Evolutionary conservation across 2,329 filamentous ascomycete genomes (phyloP).

Genomic region (Colletotrichum destructivum): DNA sequence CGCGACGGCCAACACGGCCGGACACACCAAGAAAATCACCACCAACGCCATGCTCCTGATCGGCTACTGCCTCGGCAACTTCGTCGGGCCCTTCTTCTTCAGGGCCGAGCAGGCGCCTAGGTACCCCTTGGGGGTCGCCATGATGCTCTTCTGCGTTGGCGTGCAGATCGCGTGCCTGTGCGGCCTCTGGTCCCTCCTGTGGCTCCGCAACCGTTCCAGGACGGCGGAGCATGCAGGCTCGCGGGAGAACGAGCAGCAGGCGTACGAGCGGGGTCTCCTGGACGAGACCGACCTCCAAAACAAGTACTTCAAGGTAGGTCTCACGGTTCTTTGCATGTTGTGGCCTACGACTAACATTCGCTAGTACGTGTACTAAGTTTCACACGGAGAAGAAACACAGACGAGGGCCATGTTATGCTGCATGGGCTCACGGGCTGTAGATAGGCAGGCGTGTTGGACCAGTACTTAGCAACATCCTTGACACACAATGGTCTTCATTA

Average conservation of each 20-base stretch:
- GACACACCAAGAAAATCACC: slow-evolving; percentile 76
- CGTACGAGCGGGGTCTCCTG: slow-evolving; percentile 25
- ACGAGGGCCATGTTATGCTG: not conserved
- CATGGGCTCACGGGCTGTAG: not conserved
- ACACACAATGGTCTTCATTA: too few species aligned
- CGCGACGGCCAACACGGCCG: slow-evolving; percentile 78
- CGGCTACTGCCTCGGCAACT: slow-evolving; percentile 65
- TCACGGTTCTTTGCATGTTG: not conserved
- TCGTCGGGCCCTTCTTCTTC: slow-evolving; percentile 69
- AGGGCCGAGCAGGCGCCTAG: slow-evolving; percentile 48
- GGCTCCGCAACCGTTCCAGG: slow-evolving; percentile 30
- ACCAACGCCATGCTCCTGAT: slow-evolving; percentile 63
- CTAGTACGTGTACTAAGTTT: not conserved
- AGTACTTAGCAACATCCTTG: too few species aligned
- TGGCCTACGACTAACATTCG: not conserved
- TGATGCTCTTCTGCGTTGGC: slow-evolving; percentile 43
- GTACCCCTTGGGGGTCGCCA: slow-evolving; percentile 50
- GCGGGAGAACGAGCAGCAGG: slow-evolving; percentile 23
- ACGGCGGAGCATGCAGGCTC: slow-evolving; percentile 17
- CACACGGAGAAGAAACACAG: not conserved
- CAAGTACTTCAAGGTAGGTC: slow-evolving; percentile 29
- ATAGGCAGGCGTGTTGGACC: too few species aligned
- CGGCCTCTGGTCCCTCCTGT: slow-evolving; percentile 19
- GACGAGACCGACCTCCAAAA: slow-evolving; percentile 35
- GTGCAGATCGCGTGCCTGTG: slow-evolving; percentile 33